Percentiles rank a stretch among this genome's conserved stretches.
Conservation (phyloP, 2,329 filamentous ascomycete species). For the Coniochaeta hoffmannii region DNA sequence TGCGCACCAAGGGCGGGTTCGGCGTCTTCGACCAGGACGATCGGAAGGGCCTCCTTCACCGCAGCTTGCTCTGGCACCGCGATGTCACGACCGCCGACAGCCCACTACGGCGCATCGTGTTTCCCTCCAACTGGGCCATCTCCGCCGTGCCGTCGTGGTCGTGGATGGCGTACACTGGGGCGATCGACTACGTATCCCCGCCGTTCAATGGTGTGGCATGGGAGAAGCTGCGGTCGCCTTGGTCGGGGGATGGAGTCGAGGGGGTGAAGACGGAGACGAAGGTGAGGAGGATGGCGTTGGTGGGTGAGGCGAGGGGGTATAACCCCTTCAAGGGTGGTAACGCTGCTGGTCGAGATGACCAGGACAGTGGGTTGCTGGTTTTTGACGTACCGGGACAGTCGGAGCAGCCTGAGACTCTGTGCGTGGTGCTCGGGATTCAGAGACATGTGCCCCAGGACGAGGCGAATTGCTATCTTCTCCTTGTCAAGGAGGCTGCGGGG, state of each 20-base stretch:
- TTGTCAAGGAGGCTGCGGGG: neutral
- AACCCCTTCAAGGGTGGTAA: neutral
- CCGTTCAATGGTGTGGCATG: neutral
- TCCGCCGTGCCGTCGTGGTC: slow-evolving; percentile 21
- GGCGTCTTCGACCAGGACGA: slow-evolving; percentile 20
- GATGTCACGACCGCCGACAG: slow-evolving; percentile 6
- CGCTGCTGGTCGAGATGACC: neutral
- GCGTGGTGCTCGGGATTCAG: neutral
- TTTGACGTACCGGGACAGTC: neutral
- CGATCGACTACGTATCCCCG: slow-evolving; percentile 17
- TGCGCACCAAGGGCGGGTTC: slow-evolving; percentile 17
- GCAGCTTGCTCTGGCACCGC: slow-evolving; percentile 20
- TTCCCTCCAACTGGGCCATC: neutral
- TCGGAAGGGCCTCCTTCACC: slow-evolving; percentile 11
- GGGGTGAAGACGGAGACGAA: neutral
- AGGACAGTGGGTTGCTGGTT: neutral
- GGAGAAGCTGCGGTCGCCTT: neutral
- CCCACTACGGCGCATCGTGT: slow-evolving; percentile 4
- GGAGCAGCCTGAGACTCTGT: neutral
- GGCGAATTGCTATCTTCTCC: neutral
- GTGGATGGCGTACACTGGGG: slow-evolving; percentile 26
- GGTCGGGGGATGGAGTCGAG: neutral
- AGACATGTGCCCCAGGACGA: neutral
- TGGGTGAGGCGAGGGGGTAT: neutral
- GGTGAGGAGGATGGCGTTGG: neutral